A percentile compares a stretch with the other conserved stretches of the same genome.
Conservation (phyloP, 2,329 filamentous ascomycete genomes). For the Thermomyces lanuginosus region DNA sequence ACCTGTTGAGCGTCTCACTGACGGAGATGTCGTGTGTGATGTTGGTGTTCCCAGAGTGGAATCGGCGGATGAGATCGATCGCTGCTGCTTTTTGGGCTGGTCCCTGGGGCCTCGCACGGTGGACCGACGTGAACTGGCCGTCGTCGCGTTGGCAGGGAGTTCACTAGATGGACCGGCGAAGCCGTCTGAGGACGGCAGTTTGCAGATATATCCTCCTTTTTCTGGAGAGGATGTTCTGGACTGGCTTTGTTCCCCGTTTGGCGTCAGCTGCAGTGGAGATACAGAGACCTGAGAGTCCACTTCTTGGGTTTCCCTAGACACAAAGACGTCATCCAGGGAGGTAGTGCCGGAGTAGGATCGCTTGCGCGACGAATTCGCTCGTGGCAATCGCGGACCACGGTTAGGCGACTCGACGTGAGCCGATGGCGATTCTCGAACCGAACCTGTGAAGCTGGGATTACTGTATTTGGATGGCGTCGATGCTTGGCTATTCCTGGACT, state of each 20-base stretch:
- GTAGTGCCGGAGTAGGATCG: constrained; percentile 9
- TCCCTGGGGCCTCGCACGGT: constrained; percentile 19
- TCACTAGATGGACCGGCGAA: constrained; percentile 10
- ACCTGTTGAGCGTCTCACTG: constrained; percentile 1
- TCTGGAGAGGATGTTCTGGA: constrained; percentile 18
- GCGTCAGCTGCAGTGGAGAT: constrained; percentile 8
- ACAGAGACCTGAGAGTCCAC: constrained; percentile 11
- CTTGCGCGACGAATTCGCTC: constrained; percentile 14
- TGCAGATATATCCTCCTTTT: constrained; percentile 13
- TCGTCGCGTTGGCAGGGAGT: constrained; percentile 11
- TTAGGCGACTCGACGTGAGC: constrained; percentile 6
- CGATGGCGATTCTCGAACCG: constrained; percentile 4
- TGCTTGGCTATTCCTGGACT: background rate
- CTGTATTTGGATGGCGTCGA: too few relatives aligned
- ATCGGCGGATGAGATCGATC: constrained; percentile 9
- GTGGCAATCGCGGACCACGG: constrained; percentile 8
- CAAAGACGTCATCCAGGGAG: constrained; percentile 6
- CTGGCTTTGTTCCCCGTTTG: constrained; percentile 3
- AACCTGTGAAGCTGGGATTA: constrained; percentile 5
- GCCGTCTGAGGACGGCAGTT: constrained; percentile 9
- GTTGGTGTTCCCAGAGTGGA: too few relatives aligned
- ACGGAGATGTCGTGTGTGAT: too few relatives aligned
- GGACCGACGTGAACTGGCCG: constrained; percentile 17
- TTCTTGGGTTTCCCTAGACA: constrained; percentile 10
- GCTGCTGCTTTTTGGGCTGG: constrained; percentile 12